These are phyloP conservation scores for Monosporascus ibericus DNA, from an alignment of 2,329 filamentous ascomycete genomes.

Conservation along the genomic window DNA sequence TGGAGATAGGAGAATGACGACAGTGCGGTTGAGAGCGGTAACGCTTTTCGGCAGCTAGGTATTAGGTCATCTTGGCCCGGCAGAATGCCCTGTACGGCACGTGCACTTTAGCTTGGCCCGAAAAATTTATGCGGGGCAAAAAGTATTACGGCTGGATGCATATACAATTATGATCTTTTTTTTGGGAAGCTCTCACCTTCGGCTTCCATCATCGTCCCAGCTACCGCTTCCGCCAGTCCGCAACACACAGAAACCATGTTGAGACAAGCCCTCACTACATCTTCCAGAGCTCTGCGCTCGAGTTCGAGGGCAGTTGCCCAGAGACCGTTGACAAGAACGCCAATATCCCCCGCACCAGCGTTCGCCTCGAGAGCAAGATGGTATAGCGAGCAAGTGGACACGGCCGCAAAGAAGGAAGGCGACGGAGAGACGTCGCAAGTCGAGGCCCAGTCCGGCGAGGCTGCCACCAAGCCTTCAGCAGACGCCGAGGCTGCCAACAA, in stretches of 20 bases:
- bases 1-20: too few relatives aligned
- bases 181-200: too few relatives aligned
- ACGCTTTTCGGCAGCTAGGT: too few relatives aligned
- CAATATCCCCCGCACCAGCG: constrained; percentile 32
- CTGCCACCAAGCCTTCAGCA: constrained; percentile 24
- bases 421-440: constrained; percentile 27
- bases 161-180: too few relatives aligned
- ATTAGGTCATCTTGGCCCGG: too few relatives aligned
- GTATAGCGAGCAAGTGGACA: constrained; percentile 32
- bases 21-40: too few relatives aligned
- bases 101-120: too few relatives aligned
- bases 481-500: constrained; percentile 27
- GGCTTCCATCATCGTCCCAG: too few relatives aligned
- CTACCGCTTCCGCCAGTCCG: not conserved
- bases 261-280: constrained; percentile 21
- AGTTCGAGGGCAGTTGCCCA: constrained; percentile 39
- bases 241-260: constrained; percentile 18
- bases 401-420: constrained; percentile 35
- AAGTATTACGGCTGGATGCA: too few relatives aligned
- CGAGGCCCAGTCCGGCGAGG: constrained; percentile 29
- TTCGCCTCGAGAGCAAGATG: constrained; percentile 21
- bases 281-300: constrained; percentile 21
- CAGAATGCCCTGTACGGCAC: too few relatives aligned
- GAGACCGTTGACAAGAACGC: constrained; percentile 39
- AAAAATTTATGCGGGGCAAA: too few relatives aligned